Base-by-base conservation (phyloP, 345 rosid genomes). In the Eucalyptus globulus region DNA sequence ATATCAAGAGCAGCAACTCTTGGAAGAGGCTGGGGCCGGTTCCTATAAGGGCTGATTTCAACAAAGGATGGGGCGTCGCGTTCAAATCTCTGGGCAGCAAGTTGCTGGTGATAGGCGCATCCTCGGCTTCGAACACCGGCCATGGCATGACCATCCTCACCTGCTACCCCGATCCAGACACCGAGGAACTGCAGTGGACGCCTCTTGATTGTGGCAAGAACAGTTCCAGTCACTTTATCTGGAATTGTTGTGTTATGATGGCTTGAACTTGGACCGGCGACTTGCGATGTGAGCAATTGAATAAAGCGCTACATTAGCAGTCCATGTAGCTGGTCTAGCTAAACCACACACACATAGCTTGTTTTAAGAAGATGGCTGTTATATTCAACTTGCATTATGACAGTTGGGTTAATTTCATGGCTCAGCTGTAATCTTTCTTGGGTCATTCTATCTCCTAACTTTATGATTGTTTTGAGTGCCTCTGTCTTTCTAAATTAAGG, bases 11-110 rank as follows among this genome's bases (percentile, higher is more conserved):
- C 29, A 89, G 87, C 93, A 97, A 94, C 86, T 87, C 92, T 49
- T 97, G 99, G 99, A 96, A 92, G 92, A 94, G 91, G 44, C 90
- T 96, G 49, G 99, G 99, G 60, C 89, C 80, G 15, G 99, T 94
- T 45, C 99, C 99, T 0, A 97, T 97, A 58, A 92, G 96, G 87
- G 99, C 99, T 4, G 96, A 93, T 91, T 91, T 93, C 69, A 91
- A 90, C 89, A 90, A 89, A 89, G 99, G 99, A 80, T 96, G 99
- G 99, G 99, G 99, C 2, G 95, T 97, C 15, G 99, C 99, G 12
- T 97, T 97, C 93, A 97, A 95, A 94, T 96, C 99, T 10, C 93
- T 97, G 37, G 99, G 98, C 17, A 91, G 95, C 16, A 95, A 95
- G 90, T 92, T 97, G 88, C 95, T 97, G 12, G 97, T 96, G 88